Percentiles rank a stretch among this genome's conserved stretches.
Evolutionary conservation across 2,329 filamentous ascomycete species (phyloP).

Genomic region (Botrytis hyacinthi): DNA sequence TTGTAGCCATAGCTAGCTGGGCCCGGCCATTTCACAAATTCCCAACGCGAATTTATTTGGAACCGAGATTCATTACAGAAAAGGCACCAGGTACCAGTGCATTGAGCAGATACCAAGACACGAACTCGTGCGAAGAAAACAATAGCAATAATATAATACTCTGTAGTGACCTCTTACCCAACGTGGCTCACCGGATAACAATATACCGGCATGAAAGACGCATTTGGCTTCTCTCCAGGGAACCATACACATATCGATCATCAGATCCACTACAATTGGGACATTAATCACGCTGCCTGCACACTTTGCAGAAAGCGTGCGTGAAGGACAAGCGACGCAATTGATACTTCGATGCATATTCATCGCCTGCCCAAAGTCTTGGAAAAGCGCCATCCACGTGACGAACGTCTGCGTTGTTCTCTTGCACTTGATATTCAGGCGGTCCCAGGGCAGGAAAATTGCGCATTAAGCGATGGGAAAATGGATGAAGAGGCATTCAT

Average conservation of each 20-base stretch:
- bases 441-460: background rate
- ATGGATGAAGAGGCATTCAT: background rate
- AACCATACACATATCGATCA: background rate
- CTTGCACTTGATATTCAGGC: background rate
- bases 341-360: background rate
- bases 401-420: background rate
- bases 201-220: background rate
- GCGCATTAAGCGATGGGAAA: background rate
- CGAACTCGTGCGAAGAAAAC: background rate
- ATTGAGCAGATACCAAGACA: background rate
- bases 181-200: background rate
- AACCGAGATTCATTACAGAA: background rate
- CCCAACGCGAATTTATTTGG: background rate
- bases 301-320: background rate
- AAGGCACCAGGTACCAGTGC: slow-evolving; percentile 1
- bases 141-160: background rate
- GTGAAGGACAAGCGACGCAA: slow-evolving; percentile 3
- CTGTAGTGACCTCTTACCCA: background rate
- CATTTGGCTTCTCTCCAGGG: background rate
- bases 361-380: background rate
- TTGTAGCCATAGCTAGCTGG: background rate
- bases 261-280: background rate
- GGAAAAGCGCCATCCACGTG: background rate
- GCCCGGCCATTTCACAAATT: background rate
- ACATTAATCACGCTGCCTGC: background rate